Conservation (phyloP, 495 filamentous ascomycete species). For the Lasiosphaeria miniovina region DNA sequence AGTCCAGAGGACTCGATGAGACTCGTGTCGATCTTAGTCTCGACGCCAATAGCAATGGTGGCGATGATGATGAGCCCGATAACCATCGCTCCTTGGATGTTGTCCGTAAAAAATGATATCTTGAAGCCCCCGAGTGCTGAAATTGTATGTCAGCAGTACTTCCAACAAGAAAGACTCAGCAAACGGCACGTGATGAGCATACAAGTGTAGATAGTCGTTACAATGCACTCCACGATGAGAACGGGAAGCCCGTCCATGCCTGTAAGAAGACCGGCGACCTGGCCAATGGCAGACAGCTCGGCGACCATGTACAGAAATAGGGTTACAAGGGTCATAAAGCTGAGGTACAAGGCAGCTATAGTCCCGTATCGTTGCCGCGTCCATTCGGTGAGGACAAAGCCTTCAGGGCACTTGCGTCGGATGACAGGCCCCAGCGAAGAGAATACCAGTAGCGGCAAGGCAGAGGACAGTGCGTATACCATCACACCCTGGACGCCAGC, state of each 20-base stretch:
- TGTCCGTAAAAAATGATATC: constrained; percentile 76
- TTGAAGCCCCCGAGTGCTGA: constrained; percentile 70
- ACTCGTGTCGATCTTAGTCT: constrained; percentile 64
- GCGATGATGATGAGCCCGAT: constrained; percentile 64
- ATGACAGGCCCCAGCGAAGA: constrained; percentile 69
- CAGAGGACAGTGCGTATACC: constrained; percentile 66
- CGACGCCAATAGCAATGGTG: constrained; percentile 66
- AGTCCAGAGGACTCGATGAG: constrained; percentile 61
- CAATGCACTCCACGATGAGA: constrained; percentile 66
- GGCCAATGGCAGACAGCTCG: constrained; percentile 69
- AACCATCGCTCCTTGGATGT: constrained; percentile 73
- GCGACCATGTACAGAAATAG: constrained; percentile 81
- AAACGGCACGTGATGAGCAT: constrained; percentile 23
- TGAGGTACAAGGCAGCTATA: constrained; percentile 62
- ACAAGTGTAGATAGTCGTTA: constrained; percentile 79
- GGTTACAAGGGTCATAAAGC: constrained; percentile 69
- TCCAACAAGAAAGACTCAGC: neutral
- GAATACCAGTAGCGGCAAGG: constrained; percentile 65
- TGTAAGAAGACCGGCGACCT: constrained; percentile 68
- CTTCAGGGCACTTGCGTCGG: constrained; percentile 67
- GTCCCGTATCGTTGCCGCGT: constrained; percentile 68
- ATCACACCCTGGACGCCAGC: constrained; percentile 70
- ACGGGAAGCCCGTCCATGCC: constrained; percentile 69
- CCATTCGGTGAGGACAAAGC: constrained; percentile 80
- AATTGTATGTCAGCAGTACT: constrained; percentile 15